Percentiles rank a stretch among this genome's conserved stretches.
Evolutionary conservation across 768 basidiomycete species (phyloP).

Genomic region (Macrolepiota dolichaula): DNA sequence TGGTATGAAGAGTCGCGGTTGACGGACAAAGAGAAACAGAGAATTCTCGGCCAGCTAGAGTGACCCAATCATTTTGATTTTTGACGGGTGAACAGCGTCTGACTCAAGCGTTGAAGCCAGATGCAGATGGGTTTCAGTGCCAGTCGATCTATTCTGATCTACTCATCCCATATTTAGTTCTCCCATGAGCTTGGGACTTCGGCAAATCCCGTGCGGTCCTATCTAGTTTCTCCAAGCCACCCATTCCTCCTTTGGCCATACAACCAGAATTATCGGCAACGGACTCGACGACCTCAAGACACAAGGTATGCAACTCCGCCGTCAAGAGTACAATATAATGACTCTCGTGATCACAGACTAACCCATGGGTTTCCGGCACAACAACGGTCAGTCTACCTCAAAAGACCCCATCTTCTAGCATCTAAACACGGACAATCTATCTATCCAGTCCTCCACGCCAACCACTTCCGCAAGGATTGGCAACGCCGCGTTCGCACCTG

Average conservation of each 20-base stretch:
- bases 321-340: conserved; percentile 9
- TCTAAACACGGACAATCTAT: conserved; percentile 11
- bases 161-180: neutral
- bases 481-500: conserved; percentile 94
- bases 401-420: neutral
- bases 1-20: no score
- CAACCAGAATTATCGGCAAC: conserved; percentile 30
- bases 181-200: conserved; percentile 29
- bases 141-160: no score
- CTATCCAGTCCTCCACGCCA: conserved; percentile 74
- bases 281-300: conserved; percentile 46
- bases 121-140: no score
- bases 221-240: conserved; percentile 41
- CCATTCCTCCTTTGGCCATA: conserved; percentile 20
- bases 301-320: conserved; percentile 31
- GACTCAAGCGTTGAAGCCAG: no score
- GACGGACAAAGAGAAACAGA: no score
- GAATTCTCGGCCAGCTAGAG: no score
- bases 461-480: conserved; percentile 99
- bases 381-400: conserved; percentile 59
- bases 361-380: conserved; percentile 76
- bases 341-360: conserved; percentile 32
- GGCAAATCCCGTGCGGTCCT: conserved; percentile 35
- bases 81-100: no score
- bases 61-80: no score